phyloP scores from a whole-genome alignment of 768 basidiomycete species.

The Suillus ampliporus region DNA sequence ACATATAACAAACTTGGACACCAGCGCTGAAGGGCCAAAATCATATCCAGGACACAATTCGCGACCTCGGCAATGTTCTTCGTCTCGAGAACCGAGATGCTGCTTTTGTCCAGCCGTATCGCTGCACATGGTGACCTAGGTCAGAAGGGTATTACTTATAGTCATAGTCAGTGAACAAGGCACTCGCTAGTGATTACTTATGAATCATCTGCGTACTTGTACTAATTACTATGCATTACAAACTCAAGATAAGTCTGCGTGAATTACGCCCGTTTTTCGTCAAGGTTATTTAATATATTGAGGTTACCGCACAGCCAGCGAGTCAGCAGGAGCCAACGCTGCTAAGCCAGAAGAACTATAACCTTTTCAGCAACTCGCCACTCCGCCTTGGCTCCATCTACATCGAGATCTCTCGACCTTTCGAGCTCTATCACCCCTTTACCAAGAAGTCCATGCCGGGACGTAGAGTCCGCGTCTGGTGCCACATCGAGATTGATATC shows the following conservation, averaged over 20 bases:
- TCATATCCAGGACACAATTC: slow-evolving; percentile 6
- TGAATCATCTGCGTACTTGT: too few relatives aligned
- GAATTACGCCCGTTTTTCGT: background rate
- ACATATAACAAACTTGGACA: too few relatives aligned
- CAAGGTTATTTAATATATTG: slow-evolving; percentile 13
- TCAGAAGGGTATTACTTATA: background rate
- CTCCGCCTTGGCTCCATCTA: slow-evolving; percentile 67
- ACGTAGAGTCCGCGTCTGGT: slow-evolving; percentile 22
- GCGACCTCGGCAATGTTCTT: slow-evolving; percentile 4
- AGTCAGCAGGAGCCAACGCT: slow-evolving; percentile 1
- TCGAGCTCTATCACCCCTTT: slow-evolving; percentile 54
- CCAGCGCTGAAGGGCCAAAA: background rate
- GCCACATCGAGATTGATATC: slow-evolving; percentile 60
- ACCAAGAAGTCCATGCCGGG: slow-evolving; percentile 13
- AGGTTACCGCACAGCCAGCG: background rate
- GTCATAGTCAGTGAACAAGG: background rate
- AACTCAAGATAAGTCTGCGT: background rate
- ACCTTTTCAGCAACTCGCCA: slow-evolving; percentile 64
- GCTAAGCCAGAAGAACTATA: slow-evolving; percentile 52
- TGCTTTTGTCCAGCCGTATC: background rate
- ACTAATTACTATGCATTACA: too few relatives aligned
- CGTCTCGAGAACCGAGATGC: background rate
- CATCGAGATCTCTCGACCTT: slow-evolving; percentile 60
- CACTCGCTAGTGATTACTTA: background rate
- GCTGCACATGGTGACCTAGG: background rate